Conservation (phyloP, 2,329 filamentous ascomycete species). For the Colletotrichum eleusines region DNA sequence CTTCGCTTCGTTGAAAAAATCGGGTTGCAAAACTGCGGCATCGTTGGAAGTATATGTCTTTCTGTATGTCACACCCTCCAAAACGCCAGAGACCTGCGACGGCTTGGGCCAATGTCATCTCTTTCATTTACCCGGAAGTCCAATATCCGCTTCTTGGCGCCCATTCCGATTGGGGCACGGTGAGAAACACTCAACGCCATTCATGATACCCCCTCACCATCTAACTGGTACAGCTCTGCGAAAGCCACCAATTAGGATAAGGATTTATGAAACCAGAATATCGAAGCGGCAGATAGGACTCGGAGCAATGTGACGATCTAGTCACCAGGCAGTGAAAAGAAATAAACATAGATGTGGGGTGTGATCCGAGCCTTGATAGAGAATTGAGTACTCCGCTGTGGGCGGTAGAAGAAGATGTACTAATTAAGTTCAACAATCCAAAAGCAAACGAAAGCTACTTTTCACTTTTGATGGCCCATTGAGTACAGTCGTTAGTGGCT, state of each 20-base stretch:
- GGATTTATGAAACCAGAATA: neutral
- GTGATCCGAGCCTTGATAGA: neutral
- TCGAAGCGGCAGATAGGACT: neutral
- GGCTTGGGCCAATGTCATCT: neutral
- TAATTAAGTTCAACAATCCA: no score
- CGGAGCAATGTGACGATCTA: neutral
- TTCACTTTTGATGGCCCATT: neutral
- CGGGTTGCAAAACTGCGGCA: neutral
- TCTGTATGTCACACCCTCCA: neutral
- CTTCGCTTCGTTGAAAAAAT: neutral
- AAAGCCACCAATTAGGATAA: neutral
- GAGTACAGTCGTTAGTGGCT: neutral
- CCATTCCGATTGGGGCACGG: neutral
- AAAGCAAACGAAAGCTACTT: neutral
- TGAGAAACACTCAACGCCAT: neutral
- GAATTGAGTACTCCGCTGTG: neutral
- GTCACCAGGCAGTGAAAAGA: no score
- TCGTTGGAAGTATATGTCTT: neutral
- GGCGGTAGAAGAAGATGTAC: neutral
- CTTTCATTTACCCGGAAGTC: neutral
- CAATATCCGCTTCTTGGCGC: neutral
- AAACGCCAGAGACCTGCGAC: neutral
- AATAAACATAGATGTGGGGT: neutral
- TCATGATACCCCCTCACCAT: neutral
- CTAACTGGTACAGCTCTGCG: neutral